Evolutionary conservation across 139 green algal genomes (phyloP).

Genomic region (Closterium sp.): DNA sequence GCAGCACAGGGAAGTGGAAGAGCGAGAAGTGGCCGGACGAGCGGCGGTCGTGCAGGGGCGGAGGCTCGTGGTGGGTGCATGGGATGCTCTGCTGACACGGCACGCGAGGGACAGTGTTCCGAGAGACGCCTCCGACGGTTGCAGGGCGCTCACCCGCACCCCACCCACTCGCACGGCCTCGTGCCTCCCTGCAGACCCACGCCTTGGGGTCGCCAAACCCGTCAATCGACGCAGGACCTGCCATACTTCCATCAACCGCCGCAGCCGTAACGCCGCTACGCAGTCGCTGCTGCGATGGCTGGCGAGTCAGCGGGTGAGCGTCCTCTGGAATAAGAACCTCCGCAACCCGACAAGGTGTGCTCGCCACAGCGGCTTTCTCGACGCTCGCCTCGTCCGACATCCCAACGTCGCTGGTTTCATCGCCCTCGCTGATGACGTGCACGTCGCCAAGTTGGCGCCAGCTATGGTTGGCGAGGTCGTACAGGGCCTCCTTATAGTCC

Average conservation of each 20-base stretch:
- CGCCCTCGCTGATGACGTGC: background rate
- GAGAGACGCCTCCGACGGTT: background rate
- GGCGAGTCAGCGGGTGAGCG: too few species aligned
- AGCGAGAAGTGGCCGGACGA: background rate
- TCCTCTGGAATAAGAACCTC: too few species aligned
- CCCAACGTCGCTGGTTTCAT: background rate
- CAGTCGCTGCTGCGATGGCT: too few species aligned
- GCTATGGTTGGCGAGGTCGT: background rate
- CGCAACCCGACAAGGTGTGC: too few species aligned
- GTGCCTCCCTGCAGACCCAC: background rate
- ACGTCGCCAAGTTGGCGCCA: background rate
- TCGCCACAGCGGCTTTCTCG: background rate
- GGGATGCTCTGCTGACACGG: background rate
- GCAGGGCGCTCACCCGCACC: background rate
- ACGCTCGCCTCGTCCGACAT: too few species aligned
- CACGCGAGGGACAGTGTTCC: background rate
- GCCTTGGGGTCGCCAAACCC: background rate
- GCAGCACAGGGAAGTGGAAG: background rate
- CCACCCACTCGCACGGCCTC: background rate
- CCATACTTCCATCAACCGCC: too few species aligned
- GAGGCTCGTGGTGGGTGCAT: background rate
- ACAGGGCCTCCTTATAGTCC: background rate
- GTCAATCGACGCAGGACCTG: background rate
- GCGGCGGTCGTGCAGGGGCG: background rate
- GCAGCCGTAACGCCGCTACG: too few species aligned